Evolutionary conservation across 108 stramenopile species (phyloP), one percentile per base, ranked within the genome.

Genomic region (Pseudonitzschia multiseries): DNA sequence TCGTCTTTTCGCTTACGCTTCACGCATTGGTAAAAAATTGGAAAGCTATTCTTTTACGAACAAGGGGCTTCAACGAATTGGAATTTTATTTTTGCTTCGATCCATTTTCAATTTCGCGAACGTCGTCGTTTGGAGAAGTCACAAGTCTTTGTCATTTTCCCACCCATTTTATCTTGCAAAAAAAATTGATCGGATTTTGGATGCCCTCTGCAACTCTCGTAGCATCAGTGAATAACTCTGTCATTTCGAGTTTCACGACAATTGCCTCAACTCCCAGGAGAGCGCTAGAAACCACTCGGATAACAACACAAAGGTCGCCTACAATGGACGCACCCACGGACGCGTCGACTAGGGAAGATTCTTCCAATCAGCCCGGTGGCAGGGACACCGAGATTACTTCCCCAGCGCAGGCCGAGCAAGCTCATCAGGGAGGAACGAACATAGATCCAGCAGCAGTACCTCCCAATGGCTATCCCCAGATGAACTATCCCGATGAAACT

Each of bases 141-240:
- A 15, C 57, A 59, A 59, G 29, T 59, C 8, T 15, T 0, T 0
- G n/a, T 59, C 57, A 22, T 31, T 22, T 28, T 59, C 9, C 15
- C 29, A 59, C 12, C 27, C 13, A 31, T 59, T 18, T 31, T 14
- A 13, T 31, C n/a, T 15, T 14, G n/a, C 6, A 27, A 15, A 59
- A 4, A 59, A 59, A 22, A 48, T 48, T 18, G 18, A 48, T 48
- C 46, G 41, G 18, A 42, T 44, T 27, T 26, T 76, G 75, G 33
- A 78, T 78, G 71, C 77, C 71, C n/a, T 68, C 68, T 42, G 67
- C 71, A 42, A 71, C 71, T 50, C 70, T 72, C 21, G 43, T 78
- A 42, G 66, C 77, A 20, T 22, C 59, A 44, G 67, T 56, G 29
- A 65, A 40, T 62, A 68, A 65, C 26, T 31, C 54, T 57, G 48